These are phyloP conservation scores for Apophysomyces ossiformis DNA, from an alignment of 371 early-diverging fungal genomes.

Conservation along the genomic window DNA sequence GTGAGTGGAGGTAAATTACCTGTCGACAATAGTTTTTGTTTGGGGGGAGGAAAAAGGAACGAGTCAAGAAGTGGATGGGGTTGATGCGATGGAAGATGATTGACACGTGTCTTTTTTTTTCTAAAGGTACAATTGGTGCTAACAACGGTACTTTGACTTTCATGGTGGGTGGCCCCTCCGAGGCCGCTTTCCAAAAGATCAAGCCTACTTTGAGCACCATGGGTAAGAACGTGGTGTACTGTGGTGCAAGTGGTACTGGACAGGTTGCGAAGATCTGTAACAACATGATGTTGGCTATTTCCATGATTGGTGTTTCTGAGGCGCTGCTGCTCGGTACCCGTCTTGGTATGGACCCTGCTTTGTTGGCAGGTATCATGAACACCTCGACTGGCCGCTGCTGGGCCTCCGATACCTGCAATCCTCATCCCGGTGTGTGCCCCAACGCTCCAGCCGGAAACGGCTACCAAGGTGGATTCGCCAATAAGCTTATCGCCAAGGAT, in stretches of 20 bases:
- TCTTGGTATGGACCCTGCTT: slow-evolving; percentile 89
- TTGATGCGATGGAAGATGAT: neutral
- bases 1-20: slow-evolving; percentile 86
- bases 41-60: no score
- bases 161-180: slow-evolving; percentile 89
- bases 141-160: slow-evolving; percentile 93
- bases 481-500: slow-evolving; percentile 93
- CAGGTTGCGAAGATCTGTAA: slow-evolving; percentile 97
- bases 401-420: slow-evolving; percentile 93
- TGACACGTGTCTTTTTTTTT: neutral
- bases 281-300: slow-evolving; percentile 94
- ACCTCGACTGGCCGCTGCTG: slow-evolving; percentile 90
- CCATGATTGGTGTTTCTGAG: slow-evolving; percentile 94
- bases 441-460: slow-evolving; percentile 84
- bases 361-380: slow-evolving; percentile 88
- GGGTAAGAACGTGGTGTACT: slow-evolving; percentile 95
- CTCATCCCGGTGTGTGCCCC: slow-evolving; percentile 84
- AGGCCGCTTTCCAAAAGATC: slow-evolving; percentile 64
- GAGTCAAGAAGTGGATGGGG: no score
- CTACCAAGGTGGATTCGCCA: slow-evolving; percentile 93
- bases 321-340: slow-evolving; percentile 88
- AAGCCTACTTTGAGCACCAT: slow-evolving; percentile 75
- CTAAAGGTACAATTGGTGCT: slow-evolving; percentile 82
- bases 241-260: slow-evolving; percentile 89
- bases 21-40: no score